Conservation (phyloP, 2,329 filamentous ascomycete species). For the Calonectria pseudoreteaudii region DNA sequence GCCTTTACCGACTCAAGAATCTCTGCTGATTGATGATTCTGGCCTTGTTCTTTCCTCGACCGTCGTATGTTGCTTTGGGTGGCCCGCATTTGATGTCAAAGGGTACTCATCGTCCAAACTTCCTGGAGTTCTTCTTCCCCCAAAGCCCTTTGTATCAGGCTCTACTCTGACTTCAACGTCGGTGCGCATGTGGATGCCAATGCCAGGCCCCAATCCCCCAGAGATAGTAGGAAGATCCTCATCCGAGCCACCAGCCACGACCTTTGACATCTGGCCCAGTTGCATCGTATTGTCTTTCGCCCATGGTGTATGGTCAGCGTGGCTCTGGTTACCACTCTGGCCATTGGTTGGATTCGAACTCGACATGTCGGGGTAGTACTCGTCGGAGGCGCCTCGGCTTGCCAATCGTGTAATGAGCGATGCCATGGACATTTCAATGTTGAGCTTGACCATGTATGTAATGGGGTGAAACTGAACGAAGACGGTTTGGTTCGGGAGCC, state of each 20-base stretch:
- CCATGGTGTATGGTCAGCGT: slow-evolving; percentile 28
- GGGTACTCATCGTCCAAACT: slow-evolving; percentile 35
- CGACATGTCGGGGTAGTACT: slow-evolving; percentile 34
- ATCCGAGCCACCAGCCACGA: slow-evolving; percentile 37
- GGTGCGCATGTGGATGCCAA: slow-evolving; percentile 36
- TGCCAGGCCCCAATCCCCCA: background rate
- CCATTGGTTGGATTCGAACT: slow-evolving; percentile 23
- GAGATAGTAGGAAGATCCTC: slow-evolving; percentile 12
- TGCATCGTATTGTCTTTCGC: slow-evolving; percentile 24
- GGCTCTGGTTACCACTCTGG: slow-evolving; percentile 11
- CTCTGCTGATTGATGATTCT: background rate
- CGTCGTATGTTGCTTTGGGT: slow-evolving; percentile 26
- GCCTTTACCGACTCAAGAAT: background rate
- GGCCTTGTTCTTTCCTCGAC: background rate
- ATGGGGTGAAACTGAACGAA: slow-evolving; percentile 65
- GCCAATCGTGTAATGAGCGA: slow-evolving; percentile 56
- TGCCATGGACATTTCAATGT: slow-evolving; percentile 53
- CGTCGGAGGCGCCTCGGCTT: slow-evolving; percentile 26
- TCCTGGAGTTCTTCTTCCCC: slow-evolving; percentile 1
- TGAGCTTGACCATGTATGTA: slow-evolving; percentile 64
- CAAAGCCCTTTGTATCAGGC: slow-evolving; percentile 5
- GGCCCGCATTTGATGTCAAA: slow-evolving; percentile 35
- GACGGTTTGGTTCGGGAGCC: slow-evolving; percentile 47
- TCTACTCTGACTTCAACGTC: slow-evolving; percentile 39
- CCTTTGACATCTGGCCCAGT: slow-evolving; percentile 33